Conservation (phyloP, 2,329 filamentous ascomycete species). For the Fusarium nanum region DNA sequence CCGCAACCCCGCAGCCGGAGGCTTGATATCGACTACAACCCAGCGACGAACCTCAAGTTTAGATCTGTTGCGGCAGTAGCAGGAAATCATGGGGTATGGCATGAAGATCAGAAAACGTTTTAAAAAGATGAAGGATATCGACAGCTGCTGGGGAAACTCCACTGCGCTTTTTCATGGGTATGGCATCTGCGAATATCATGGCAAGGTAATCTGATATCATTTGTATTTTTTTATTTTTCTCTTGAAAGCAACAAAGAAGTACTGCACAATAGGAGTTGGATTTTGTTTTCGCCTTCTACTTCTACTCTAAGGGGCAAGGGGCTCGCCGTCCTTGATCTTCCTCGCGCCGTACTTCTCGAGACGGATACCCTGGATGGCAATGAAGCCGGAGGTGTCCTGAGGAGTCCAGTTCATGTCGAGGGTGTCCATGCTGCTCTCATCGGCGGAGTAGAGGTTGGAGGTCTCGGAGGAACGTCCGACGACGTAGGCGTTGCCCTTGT, state of each 20-base stretch:
- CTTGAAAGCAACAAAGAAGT: background rate
- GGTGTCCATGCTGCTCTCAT: conserved; percentile 62
- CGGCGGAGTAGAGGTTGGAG: conserved; percentile 63
- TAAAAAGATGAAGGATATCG: background rate
- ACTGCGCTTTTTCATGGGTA: background rate
- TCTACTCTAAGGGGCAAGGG: conserved; percentile 44
- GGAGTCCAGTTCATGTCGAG: conserved; percentile 70
- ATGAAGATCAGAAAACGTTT: background rate
- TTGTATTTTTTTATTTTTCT: background rate
- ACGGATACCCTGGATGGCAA: conserved; percentile 54
- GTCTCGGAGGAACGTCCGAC: conserved; percentile 58
- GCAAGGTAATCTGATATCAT: background rate
- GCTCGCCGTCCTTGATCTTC: conserved; percentile 54
- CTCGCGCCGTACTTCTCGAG: conserved; percentile 60
- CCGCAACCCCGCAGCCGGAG: background rate
- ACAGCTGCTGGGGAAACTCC: background rate
- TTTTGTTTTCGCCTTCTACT: background rate
- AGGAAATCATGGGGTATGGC: background rate
- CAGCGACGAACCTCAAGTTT: background rate
- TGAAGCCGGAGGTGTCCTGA: conserved; percentile 76
- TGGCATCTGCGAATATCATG: background rate
- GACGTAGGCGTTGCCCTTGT: conserved; percentile 64
- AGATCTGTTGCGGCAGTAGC: background rate
- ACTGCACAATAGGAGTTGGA: background rate
- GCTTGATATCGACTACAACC: background rate